A percentile compares a stretch with the other conserved stretches of the same genome.
Evolutionary conservation across 305 asterid species (phyloP).

Genomic region (Lippia alba): DNA sequence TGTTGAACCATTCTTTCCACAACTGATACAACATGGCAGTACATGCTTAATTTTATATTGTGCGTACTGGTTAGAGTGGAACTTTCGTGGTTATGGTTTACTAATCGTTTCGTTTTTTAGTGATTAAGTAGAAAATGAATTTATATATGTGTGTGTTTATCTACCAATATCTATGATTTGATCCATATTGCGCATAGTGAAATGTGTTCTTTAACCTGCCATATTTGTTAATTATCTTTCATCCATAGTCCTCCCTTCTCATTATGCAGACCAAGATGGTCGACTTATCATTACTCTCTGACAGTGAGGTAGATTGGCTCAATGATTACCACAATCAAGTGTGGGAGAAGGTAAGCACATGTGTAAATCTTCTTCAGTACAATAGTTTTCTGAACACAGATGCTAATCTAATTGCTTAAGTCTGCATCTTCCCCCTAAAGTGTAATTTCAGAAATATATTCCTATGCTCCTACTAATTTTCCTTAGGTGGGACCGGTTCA

Average conservation of each 20-base stretch:
- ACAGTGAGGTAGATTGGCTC: constrained; percentile 80
- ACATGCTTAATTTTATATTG: background rate
- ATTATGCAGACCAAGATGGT: constrained; percentile 68
- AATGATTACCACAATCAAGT: constrained; percentile 88
- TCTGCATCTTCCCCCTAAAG: too few species aligned
- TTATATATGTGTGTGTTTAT: background rate
- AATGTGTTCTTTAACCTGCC: constrained; percentile 1
- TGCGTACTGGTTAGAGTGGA: background rate
- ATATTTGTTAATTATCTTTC: constrained; percentile 16
- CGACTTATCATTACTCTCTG: constrained; percentile 67
- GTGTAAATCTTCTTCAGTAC: background rate
- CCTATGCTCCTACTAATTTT: too few species aligned
- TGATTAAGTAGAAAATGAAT: constrained; percentile 12
- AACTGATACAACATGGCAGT: too few species aligned
- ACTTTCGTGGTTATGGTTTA: background rate
- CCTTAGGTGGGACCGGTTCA: too few species aligned
- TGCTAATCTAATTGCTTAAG: too few species aligned
- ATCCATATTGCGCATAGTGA: constrained; percentile 5
- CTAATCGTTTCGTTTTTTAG: background rate
- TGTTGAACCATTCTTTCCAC: background rate
- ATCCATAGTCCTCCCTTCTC: constrained; percentile 20
- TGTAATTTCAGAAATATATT: too few species aligned
- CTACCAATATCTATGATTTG: background rate
- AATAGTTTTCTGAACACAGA: background rate
- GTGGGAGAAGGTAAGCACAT: constrained; percentile 82